phyloP scores from a whole-genome alignment of 768 basidiomycete species.

The Mycena maculata region DNA sequence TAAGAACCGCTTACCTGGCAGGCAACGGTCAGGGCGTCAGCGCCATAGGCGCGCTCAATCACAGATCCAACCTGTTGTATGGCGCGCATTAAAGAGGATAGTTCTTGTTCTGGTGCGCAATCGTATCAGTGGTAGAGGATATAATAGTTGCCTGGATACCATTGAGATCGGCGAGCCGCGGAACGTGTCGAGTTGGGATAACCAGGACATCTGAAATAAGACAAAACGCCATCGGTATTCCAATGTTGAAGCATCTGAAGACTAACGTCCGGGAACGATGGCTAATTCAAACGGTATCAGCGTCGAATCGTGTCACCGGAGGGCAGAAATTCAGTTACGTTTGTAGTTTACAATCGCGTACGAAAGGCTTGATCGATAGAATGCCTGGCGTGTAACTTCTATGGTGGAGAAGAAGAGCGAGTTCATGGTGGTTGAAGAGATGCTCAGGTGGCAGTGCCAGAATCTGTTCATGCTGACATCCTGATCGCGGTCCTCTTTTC shows the following conservation, averaged over 20 bases:
- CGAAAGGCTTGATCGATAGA: slow-evolving; percentile 75
- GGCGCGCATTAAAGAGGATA: slow-evolving; percentile 82
- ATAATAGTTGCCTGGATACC: slow-evolving; percentile 41
- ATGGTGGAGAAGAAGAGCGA: slow-evolving; percentile 79
- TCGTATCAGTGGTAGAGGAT: neutral
- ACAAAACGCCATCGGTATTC: neutral
- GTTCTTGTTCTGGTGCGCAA: slow-evolving; percentile 62
- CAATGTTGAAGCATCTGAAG: neutral
- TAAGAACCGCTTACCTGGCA: slow-evolving; percentile 72
- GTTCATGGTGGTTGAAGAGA: too few species aligned
- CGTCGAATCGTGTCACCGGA: neutral
- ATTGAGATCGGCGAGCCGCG: slow-evolving; percentile 66
- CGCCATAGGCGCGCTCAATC: slow-evolving; percentile 85
- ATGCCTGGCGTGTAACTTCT: slow-evolving; percentile 81
- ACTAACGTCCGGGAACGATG: slow-evolving; percentile 32
- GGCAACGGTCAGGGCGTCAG: slow-evolving; percentile 87
- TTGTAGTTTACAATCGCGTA: slow-evolving; percentile 95
- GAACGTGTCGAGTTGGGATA: slow-evolving; percentile 65
- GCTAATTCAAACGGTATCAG: slow-evolving; percentile 19
- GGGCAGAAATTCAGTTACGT: slow-evolving; percentile 66
- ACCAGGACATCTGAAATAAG: slow-evolving; percentile 72
- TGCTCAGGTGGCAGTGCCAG: neutral
- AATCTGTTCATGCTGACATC: neutral
- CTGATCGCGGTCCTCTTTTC: neutral
- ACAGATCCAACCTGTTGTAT: slow-evolving; percentile 84